A percentile compares a stretch with the other conserved stretches of the same genome.
These are phyloP conservation scores for Leccinum olivaceopallidum DNA, from an alignment of 768 basidiomycete genomes.

Conservation along the genomic window DNA sequence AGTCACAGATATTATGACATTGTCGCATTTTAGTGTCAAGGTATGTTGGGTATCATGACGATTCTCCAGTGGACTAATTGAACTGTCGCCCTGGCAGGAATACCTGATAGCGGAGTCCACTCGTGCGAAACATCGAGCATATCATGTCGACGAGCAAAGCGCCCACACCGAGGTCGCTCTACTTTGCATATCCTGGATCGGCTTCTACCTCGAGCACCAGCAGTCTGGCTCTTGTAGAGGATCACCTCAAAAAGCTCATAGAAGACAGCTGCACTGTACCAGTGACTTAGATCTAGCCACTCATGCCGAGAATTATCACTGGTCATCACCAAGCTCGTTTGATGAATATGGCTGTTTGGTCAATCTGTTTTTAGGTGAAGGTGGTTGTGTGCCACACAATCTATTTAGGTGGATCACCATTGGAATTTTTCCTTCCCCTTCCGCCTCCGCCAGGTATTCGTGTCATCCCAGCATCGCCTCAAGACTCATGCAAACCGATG, in stretches of 20 bases:
- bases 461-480: no score
- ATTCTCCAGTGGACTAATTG: background rate
- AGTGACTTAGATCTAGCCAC: background rate
- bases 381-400: background rate
- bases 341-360: background rate
- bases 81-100: background rate
- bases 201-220: background rate
- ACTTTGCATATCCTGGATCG: background rate
- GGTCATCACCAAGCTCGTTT: background rate
- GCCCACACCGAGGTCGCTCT: background rate
- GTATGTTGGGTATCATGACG: background rate
- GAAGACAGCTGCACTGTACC: no score
- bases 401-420: background rate
- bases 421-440: no score
- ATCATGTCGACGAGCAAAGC: background rate
- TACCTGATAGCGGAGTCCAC: background rate
- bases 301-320: background rate
- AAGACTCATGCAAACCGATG: no score
- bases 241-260: background rate
- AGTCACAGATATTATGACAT: background rate
- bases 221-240: background rate
- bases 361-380: background rate
- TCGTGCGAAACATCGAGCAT: background rate
- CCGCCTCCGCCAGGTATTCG: no score
- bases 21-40: background rate